Percentiles rank a stretch among this genome's conserved stretches.
Evolutionary conservation across 176 grass and related monocot species (phyloP).

Genomic region (Sorghum bicolor): DNA sequence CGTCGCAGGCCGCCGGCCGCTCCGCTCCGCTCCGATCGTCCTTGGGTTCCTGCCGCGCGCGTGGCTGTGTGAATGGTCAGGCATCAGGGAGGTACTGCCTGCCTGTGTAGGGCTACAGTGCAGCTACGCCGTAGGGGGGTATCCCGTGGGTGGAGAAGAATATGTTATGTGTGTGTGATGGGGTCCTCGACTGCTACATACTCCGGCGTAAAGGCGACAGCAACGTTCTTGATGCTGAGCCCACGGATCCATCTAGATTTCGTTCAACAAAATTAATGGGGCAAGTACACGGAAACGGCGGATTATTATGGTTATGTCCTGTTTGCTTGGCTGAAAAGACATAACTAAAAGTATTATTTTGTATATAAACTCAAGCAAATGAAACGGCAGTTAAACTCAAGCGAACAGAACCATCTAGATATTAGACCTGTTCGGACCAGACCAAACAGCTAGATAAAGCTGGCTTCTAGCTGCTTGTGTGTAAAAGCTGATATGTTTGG

Average conservation of each 20-base stretch:
- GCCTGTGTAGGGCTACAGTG: conserved; percentile 25
- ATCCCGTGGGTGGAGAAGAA: conserved; percentile 21
- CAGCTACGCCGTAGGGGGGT: background rate
- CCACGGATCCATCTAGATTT: background rate
- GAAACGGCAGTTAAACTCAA: too few species aligned
- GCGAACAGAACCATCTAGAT: too few species aligned
- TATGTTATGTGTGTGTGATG: background rate
- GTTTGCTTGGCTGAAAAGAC: too few species aligned
- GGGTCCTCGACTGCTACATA: background rate
- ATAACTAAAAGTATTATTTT: too few species aligned
- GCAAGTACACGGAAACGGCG: background rate
- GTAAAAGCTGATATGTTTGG: background rate
- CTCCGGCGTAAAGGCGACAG: conserved; percentile 10
- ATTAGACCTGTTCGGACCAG: background rate
- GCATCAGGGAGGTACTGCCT: background rate
- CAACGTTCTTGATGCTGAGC: background rate
- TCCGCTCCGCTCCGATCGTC: background rate
- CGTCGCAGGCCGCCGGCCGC: background rate
- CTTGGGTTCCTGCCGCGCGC: background rate
- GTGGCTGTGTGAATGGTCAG: conserved; percentile 20
- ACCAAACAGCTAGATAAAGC: background rate
- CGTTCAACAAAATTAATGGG: background rate
- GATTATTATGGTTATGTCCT: too few species aligned
- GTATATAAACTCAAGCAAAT: too few species aligned
- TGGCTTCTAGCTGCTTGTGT: background rate